Base-by-base conservation (phyloP, 2,329 filamentous ascomycete genomes). In the Beauveria pseudobassiana region DNA sequence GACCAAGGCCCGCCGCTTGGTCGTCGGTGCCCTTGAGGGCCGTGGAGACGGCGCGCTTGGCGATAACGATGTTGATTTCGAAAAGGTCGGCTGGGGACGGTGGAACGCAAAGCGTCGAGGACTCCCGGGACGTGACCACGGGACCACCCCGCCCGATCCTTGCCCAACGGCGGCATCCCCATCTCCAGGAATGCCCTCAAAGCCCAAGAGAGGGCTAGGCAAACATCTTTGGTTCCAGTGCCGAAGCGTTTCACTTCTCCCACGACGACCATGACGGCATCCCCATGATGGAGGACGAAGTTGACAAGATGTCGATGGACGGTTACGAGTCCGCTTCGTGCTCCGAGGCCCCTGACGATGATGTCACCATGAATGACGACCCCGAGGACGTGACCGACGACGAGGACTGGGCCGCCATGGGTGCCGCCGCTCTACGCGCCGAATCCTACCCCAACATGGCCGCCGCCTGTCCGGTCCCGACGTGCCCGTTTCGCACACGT, bases 1-100 rank as follows among this genome's bases (percentile, higher is more conserved):
- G 60, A 88, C 90, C 63, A 96, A 96, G 79, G 93, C 95, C 50
- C 86, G 95, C 69, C 86, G 93, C 73, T 79, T 98, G 63, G 92
- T 98, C 5, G 93, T 97, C n/a, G 89, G 88, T 63, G 93, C 93
- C 63, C 78, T 98, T 67, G 93, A 98, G 77, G 89, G 90, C 68
- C 88, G 90, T 68, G 83, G 83, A 67, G 83, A 83, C 65, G 75
- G 76, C 61, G 82, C 86, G 65, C 81, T 82, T 63, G 85, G 86
- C 64, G 80, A 87, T 64, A 87, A 87, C 66, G 87, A 91, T 67
- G 87, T 95, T 69, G 82, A 88, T 71, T 98, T 96, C 72, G 90
- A 96, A 74, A 98, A 98, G 80, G 91, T 97, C 63, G 93, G 93
- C 71, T 98, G 93, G 93, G 95, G 95, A 63, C 87, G 92, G 67